Evolutionary conservation across 2,329 filamentous ascomycete genomes (phyloP).

Genomic region (Purpureocillium takamizusanense): DNA sequence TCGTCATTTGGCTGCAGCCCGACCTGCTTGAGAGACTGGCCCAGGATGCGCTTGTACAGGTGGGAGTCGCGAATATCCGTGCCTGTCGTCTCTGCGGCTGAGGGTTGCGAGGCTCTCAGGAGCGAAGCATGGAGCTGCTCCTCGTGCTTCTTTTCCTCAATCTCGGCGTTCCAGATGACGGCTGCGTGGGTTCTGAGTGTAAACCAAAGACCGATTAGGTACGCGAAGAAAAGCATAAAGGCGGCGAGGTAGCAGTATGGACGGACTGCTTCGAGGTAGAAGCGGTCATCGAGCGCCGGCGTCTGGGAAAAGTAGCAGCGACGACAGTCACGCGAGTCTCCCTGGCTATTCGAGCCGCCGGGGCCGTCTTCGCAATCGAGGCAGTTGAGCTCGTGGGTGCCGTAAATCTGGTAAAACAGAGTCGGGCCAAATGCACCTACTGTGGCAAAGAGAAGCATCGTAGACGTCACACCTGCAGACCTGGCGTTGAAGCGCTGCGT

Average conservation of each 20-base stretch:
- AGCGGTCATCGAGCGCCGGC: constrained; percentile 74
- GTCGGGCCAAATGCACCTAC: constrained; percentile 94
- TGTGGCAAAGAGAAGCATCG: constrained; percentile 93
- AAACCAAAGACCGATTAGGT: constrained; percentile 89
- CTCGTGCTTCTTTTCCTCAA: constrained; percentile 65
- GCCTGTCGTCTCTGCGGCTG: constrained; percentile 37
- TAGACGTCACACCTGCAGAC: constrained; percentile 92
- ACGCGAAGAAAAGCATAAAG: constrained; percentile 78
- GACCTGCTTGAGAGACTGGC: constrained; percentile 79
- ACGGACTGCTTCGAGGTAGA: constrained; percentile 83
- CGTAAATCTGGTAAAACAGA: constrained; percentile 97
- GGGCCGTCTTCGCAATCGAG: constrained; percentile 45
- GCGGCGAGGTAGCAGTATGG: constrained; percentile 91
- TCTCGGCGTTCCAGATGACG: constrained; percentile 88
- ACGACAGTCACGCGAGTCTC: constrained; percentile 63
- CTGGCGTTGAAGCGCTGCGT: constrained; percentile 97
- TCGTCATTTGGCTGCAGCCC: constrained; percentile 54
- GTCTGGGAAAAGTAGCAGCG: constrained; percentile 90
- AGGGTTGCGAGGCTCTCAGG: constrained; percentile 24
- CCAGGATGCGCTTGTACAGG: constrained; percentile 86
- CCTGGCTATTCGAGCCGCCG: constrained; percentile 20
- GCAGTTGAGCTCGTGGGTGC: constrained; percentile 91
- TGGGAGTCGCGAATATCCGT: constrained; percentile 77
- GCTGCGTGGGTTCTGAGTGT: constrained; percentile 92
- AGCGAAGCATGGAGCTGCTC: constrained; percentile 31